Evolutionary conservation across 2,329 filamentous ascomycete genomes (phyloP).

Genomic region (Aschersonia sp.): DNA sequence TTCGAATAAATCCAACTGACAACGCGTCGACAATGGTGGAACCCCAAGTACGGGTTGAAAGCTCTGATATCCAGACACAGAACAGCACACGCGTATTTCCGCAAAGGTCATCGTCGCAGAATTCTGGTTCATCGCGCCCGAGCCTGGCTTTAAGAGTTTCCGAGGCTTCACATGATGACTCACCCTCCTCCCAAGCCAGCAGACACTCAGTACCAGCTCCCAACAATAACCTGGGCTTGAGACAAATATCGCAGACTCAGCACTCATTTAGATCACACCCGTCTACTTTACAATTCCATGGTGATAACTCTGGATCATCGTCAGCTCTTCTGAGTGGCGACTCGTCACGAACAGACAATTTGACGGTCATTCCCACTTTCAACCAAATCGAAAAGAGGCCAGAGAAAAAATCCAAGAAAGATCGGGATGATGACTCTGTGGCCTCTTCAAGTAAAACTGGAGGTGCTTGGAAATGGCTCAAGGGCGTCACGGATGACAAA

Average conservation of each 20-base stretch:
- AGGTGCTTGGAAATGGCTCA: conserved; percentile 57
- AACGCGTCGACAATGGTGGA: conserved; percentile 20
- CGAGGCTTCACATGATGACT: conserved; percentile 20
- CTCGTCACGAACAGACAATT: conserved; percentile 54
- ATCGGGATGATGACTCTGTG: conserved; percentile 49
- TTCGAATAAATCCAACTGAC: conserved; percentile 18
- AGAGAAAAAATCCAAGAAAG: conserved; percentile 65
- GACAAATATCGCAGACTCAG: conserved; percentile 4
- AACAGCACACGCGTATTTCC: conserved; percentile 24
- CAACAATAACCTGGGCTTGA: not conserved
- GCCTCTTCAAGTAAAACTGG: conserved; percentile 58
- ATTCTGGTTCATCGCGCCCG: conserved; percentile 20
- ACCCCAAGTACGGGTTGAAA: conserved; percentile 45
- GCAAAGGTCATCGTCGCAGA: conserved; percentile 41
- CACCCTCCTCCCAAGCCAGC: conserved; percentile 14
- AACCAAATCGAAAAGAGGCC: conserved; percentile 54
- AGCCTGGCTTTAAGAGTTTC: conserved; percentile 6
- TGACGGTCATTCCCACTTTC: conserved; percentile 70
- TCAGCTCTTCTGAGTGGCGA: conserved; percentile 57
- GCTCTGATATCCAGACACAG: conserved; percentile 12
- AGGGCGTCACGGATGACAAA: conserved; percentile 60
- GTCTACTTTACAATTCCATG: conserved; percentile 6
- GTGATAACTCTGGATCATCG: conserved; percentile 20
- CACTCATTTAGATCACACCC: conserved; percentile 3
- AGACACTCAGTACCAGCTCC: conserved; percentile 2